Evolutionary conservation across 805 yeast species (phyloP), one percentile per base, ranked within the genome.

Genomic region (Candida nanaspora): DNA sequence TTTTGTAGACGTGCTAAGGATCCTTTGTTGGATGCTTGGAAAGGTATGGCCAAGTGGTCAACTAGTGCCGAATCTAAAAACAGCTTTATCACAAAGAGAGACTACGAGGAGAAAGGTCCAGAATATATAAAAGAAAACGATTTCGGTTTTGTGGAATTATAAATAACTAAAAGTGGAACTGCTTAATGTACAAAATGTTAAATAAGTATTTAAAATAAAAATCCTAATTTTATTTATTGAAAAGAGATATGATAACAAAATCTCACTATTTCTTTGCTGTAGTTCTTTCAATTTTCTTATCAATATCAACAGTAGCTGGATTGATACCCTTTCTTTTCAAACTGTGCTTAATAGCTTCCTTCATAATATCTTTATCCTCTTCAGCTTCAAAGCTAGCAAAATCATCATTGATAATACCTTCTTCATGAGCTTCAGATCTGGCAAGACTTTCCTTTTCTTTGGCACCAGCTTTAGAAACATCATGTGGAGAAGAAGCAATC

Each of bases 61-160:
- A 51, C 52, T 3, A 68, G 72, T 19, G 69, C 62, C 1, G 76
- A 69, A 15, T 59, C 57, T 2, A 51, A 66, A 22, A 49, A 62
- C 2, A 64, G 76, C 9, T 77, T 70, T 43, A 67, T 91, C 20
- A 72, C 93, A 0, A 76, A 71, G 48, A 62, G 70, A 41, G 95
- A 89, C 46, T 93, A 87, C 55, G 82, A 81, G 35, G 98, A 93
- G 59, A 76, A 74, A 69, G 99, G 98, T 0, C 69, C 86, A 0
- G 96, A 86, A 41, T 91, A 88, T 56, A 78, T 89, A 37, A 86
- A 83, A 53, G 96, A 87, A 55, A 95, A 91, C 59, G 76, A 78
- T 10, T 61, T 85, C 49, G 95, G 97, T 16, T 56, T 56, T 46
- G 46, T 58, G 19, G 48, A 48, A 26, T 40, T 59, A 19, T 53